A percentile compares a stretch with the other conserved stretches of the same genome.
Evolutionary conservation across 345 rosid genomes (phyloP).

Genomic region (Excoecaria cochinchinensis): DNA sequence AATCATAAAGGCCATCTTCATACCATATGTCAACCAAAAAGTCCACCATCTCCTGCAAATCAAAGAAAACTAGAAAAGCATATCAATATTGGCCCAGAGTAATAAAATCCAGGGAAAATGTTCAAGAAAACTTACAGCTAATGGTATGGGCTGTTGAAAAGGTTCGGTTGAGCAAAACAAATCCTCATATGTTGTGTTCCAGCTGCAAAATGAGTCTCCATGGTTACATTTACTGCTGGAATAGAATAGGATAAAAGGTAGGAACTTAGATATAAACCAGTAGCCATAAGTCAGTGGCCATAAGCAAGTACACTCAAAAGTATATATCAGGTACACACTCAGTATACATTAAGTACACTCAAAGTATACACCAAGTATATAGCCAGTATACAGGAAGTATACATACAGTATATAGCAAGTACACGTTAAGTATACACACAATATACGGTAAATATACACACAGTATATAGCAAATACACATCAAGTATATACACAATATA

Average conservation of each 20-base stretch:
- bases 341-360: too few species aligned
- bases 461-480: too few species aligned
- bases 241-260: neutral
- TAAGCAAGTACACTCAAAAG: too few species aligned
- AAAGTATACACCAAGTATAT: too few species aligned
- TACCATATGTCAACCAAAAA: conserved; percentile 38
- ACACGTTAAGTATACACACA: too few species aligned
- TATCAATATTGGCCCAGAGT: neutral
- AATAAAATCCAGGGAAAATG: neutral
- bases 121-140: conserved; percentile 34
- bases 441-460: too few species aligned
- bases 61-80: neutral
- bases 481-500: too few species aligned
- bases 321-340: too few species aligned
- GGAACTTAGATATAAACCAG: neutral
- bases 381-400: too few species aligned
- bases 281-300: too few species aligned
- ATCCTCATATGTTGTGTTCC: conserved; percentile 39
- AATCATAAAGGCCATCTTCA: conserved; percentile 28
- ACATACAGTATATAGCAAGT: too few species aligned
- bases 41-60: conserved; percentile 47
- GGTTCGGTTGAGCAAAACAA: conserved; percentile 37
- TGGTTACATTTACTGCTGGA: neutral
- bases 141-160: conserved; percentile 41
- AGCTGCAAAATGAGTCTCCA: conserved; percentile 30